phyloP scores from a whole-genome alignment of 1,139 yeast genomes.

The Yamadazyma siamensis region DNA sequence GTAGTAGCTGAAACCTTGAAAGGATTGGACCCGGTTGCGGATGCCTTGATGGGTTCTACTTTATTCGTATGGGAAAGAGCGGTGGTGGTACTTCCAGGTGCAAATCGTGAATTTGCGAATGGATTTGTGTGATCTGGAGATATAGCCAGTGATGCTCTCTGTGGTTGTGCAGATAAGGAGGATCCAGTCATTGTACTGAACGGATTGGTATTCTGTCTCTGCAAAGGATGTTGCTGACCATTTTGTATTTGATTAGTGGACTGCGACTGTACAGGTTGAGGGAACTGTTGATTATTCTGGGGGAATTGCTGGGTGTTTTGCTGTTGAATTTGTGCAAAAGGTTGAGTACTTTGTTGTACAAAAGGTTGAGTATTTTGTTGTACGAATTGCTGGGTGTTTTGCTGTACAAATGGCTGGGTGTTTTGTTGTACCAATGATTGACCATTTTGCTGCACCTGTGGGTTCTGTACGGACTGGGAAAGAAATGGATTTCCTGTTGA shows the following conservation, averaged over 20 bases:
- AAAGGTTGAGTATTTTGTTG: slow-evolving; percentile 11
- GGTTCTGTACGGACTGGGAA: slow-evolving; percentile 18
- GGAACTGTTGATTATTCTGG: slow-evolving; percentile 6
- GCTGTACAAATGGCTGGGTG: slow-evolving; percentile 11
- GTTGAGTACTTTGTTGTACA: slow-evolving; percentile 13
- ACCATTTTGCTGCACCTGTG: slow-evolving; percentile 13
- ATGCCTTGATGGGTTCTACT: slow-evolving; percentile 21
- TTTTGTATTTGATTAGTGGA: slow-evolving; percentile 29
- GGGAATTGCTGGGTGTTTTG: slow-evolving; percentile 5
- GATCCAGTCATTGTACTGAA: slow-evolving; percentile 21
- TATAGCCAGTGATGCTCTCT: slow-evolving; percentile 2
- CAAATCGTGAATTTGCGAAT: slow-evolving; percentile 40
- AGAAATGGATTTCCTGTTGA: slow-evolving; percentile 2
- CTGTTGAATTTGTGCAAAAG: slow-evolving; percentile 5
- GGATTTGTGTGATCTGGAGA: slow-evolving; percentile 35
- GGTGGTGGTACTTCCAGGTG: slow-evolving; percentile 31
- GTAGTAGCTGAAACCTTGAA: slow-evolving; percentile 42
- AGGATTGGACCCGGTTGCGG: slow-evolving; percentile 45
- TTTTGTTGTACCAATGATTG: slow-evolving; percentile 12
- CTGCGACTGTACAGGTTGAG: slow-evolving; percentile 32
- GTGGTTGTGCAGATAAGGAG: no score
- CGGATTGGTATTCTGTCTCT: slow-evolving; percentile 40
- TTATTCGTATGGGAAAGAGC: slow-evolving; percentile 25
- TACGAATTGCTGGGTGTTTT: slow-evolving; percentile 17
- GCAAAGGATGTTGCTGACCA: no score